These are phyloP conservation scores for Aspergillus udagawae DNA, from an alignment of 2,329 filamentous ascomycete genomes.

Conservation along the genomic window DNA sequence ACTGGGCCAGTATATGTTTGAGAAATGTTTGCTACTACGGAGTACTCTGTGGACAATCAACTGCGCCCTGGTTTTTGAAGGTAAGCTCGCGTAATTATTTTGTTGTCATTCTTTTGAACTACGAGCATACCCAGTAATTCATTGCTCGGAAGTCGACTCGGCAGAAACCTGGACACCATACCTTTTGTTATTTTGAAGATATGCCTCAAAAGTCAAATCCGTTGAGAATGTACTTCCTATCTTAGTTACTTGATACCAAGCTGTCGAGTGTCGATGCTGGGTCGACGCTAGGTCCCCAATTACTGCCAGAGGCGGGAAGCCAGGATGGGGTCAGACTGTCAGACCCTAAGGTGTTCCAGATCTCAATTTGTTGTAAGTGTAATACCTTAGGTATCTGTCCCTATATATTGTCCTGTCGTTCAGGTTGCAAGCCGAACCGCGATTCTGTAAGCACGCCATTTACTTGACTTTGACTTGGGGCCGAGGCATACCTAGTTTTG, in stretches of 20 bases:
- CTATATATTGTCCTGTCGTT: background rate
- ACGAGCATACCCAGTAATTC: background rate
- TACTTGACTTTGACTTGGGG: background rate
- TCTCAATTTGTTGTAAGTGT: background rate
- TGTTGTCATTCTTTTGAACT: background rate
- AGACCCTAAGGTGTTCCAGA: background rate
- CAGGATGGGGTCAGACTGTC: background rate
- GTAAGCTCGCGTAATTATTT: no score
- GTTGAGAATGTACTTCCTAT: background rate
- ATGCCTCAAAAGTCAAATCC: background rate
- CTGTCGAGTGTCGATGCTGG: no score
- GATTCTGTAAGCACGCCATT: background rate
- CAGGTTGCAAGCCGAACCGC: background rate
- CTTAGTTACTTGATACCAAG: background rate
- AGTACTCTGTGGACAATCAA: no score
- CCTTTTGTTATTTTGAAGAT: background rate
- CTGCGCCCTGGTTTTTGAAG: no score
- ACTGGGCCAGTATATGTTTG: background rate
- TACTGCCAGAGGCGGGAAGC: background rate
- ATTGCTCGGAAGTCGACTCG: background rate
- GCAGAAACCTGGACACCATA: background rate
- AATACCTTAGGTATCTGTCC: background rate
- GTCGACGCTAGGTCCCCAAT: background rate
- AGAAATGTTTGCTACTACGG: background rate
- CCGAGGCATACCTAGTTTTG: background rate